Evolutionary conservation across 306 rosid species (phyloP).

Genomic region (Cyclanthera cordifolia): DNA sequence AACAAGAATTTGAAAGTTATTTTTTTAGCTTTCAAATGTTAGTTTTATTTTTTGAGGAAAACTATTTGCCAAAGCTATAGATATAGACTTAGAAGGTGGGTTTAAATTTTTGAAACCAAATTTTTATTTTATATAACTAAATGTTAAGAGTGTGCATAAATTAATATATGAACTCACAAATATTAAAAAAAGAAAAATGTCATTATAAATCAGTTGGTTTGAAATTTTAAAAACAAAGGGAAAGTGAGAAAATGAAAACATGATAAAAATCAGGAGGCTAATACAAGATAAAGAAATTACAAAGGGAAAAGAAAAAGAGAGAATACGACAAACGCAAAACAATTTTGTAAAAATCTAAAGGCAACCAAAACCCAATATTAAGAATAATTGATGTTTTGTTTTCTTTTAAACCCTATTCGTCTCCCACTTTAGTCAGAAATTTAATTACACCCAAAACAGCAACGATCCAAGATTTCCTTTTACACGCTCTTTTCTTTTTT

Average conservation of each 20-base stretch:
- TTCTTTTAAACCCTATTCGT: background rate
- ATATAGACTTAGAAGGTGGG: too few relatives aligned
- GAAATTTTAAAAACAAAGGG: background rate
- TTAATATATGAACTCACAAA: too few relatives aligned
- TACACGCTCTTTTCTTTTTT: background rate
- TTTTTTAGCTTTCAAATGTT: too few relatives aligned
- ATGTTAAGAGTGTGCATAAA: too few relatives aligned
- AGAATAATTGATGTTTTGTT: conserved; percentile 13
- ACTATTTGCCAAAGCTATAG: too few relatives aligned
- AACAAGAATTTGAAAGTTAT: too few relatives aligned
- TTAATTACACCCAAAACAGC: conserved; percentile 15
- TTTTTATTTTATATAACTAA: too few relatives aligned
- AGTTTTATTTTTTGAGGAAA: too few relatives aligned
- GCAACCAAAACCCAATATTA: conserved; percentile 26
- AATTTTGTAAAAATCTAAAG: conserved; percentile 38
- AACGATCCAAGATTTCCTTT: background rate
- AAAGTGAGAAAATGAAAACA: conserved; percentile 1
- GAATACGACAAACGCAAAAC: conserved; percentile 17
- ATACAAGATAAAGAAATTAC: background rate
- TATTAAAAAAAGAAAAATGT: too few relatives aligned
- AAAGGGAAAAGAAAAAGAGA: conserved; percentile 1
- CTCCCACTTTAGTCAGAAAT: conserved; percentile 10
- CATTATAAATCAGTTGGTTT: background rate
- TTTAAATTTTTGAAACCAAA: too few relatives aligned
- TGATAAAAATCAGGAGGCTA: background rate